Evolutionary conservation across 2,329 filamentous ascomycete species (phyloP).

Genomic region (Coniochaeta ligniaria): DNA sequence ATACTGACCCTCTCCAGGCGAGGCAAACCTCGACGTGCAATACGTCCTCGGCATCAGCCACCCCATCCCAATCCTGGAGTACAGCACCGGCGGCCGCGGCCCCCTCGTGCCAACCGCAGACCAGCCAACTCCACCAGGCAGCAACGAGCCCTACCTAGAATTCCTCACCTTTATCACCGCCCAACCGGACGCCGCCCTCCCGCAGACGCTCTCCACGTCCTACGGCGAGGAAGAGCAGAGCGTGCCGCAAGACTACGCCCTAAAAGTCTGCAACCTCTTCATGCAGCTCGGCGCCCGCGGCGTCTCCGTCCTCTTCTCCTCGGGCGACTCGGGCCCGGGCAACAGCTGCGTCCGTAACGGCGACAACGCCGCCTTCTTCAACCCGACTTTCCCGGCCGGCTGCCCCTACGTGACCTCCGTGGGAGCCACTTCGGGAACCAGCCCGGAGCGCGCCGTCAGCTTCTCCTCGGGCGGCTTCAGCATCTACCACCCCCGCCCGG

Average conservation of each 20-base stretch:
- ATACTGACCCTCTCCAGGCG: conserved; percentile 20
- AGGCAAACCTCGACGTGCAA: conserved; percentile 60
- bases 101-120: conserved; percentile 45
- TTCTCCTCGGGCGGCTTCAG: conserved; percentile 32
- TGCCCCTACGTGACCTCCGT: conserved; percentile 34
- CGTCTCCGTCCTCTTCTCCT: conserved; percentile 56
- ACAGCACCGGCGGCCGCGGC: conserved; percentile 52
- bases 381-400: conserved; percentile 28
- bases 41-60: conserved; percentile 49
- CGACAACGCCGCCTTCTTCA: conserved; percentile 28
- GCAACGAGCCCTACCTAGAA: conserved; percentile 63
- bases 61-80: conserved; percentile 48
- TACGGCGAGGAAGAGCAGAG: conserved; percentile 64
- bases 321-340: conserved; percentile 54
- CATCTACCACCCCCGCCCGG: conserved; percentile 25
- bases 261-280: conserved; percentile 55
- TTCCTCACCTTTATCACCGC: conserved; percentile 53
- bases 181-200: conserved; percentile 42
- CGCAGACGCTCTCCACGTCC: conserved; percentile 55
- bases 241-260: conserved; percentile 52
- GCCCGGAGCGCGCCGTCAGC: conserved; percentile 26
- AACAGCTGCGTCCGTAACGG: conserved; percentile 52
- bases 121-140: conserved; percentile 40
- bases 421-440: conserved; percentile 18
- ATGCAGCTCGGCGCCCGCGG: conserved; percentile 61